These are phyloP conservation scores for Leishmania lainsoni DNA, from an alignment of 208 protist genomes.

Conservation along the genomic window DNA sequence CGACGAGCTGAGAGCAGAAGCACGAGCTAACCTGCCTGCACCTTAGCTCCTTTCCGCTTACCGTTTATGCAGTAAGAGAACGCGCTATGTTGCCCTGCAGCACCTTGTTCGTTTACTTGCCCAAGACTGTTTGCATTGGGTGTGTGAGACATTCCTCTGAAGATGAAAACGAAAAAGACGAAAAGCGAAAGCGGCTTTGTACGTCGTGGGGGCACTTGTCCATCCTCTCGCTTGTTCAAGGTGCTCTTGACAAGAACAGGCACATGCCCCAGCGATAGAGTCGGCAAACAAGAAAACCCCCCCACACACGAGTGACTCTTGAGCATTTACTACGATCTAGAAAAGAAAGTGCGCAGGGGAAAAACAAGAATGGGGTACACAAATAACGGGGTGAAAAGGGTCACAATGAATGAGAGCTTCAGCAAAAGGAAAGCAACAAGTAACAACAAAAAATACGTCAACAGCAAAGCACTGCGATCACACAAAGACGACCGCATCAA, in stretches of 20 bases:
- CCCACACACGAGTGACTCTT: not conserved
- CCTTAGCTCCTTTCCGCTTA: not conserved
- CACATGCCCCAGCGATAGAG: not conserved
- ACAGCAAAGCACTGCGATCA: not conserved
- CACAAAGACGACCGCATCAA: not conserved
- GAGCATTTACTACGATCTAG: conserved; percentile 8
- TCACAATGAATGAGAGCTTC: not conserved
- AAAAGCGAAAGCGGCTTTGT: too few species aligned
- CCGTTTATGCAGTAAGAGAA: not conserved
- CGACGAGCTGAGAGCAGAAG: not conserved
- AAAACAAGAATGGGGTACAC: not conserved
- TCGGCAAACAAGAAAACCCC: not conserved
- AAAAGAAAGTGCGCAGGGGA: too few species aligned
- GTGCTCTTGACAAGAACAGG: not conserved
- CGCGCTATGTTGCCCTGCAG: not conserved
- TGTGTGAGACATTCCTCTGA: not conserved
- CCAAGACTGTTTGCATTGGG: not conserved
- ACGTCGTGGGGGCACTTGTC: too few species aligned
- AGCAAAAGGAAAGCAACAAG: not conserved
- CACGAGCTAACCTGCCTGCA: not conserved
- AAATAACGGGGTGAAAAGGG: not conserved
- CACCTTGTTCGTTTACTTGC: not conserved
- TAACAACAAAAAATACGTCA: not conserved
- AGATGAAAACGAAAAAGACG: not conserved
- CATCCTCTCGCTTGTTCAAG: too few species aligned